Base-by-base conservation (phyloP, 768 basidiomycete genomes). In the Trametes villosa region DNA sequence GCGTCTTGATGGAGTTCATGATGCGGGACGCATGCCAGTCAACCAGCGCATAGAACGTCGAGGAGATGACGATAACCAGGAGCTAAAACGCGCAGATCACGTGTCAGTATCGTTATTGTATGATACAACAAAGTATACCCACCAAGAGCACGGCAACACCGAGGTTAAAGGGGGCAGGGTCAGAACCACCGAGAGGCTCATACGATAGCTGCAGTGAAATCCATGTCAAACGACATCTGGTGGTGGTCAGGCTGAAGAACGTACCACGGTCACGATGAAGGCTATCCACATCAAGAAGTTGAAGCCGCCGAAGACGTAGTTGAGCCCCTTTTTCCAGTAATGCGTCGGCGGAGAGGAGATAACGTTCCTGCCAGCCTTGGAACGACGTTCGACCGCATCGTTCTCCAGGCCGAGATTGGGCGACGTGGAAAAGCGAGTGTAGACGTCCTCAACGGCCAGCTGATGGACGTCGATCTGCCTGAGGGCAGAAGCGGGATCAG, bases 1-100 rank as follows among this genome's bases (percentile, higher is more conserved):
- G 86, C 62, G 82, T 81, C 66, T 85, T 82, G 65, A 87, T 87
- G 7, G 84, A 86, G 1, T 81, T 76, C 83, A 87, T 86, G 50
- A 86, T 81, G 18, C 82, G 76, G 0, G 79, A 75, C 0, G 86
- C 86, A 0, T 83, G 81, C 64, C 78, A 86, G 69, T 86, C 86
- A 38, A 81, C 80, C 7, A 78, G 70, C 3, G 83, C 81, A 47
- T 83, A 83, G 68, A 83, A 77, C 1, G 75, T 77, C 3, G 79
- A 69, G 3, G 79, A 80, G 31, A 80, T 44, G 51, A 73, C 62
- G 53, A 78, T 80, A 54, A 80, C 79, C 6, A 79, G 69, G 49
- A 81, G 64, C 79, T 80, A 47, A 2, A 18, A 18, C 18, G 12
- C 17, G 27, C 11, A 18, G 36, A 56, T 47, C 48, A 18, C 30